Evolutionary conservation across 2,329 filamentous ascomycete species (phyloP), one percentile per base, ranked within the genome.

Genomic region (Blastomyces gilchristii): DNA sequence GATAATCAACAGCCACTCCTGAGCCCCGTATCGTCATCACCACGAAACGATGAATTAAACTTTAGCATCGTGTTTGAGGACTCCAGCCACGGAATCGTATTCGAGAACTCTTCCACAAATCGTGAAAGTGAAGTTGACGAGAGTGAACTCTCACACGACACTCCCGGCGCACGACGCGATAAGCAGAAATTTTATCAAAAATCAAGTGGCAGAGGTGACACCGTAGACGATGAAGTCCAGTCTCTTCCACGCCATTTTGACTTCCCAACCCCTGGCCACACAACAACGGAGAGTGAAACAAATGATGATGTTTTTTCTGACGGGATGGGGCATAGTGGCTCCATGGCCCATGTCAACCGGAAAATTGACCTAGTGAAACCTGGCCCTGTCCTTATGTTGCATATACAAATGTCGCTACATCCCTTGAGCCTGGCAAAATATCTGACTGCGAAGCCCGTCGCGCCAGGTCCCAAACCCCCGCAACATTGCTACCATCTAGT

Each of bases 331-430:
- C 70, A 73, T 45, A 73, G 74, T 62, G 68, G 67, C 37, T 75
- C 71, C 5, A 74, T 72, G 45, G 65, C 73, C 47, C 72, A 73
- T 67, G 62, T 73, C 41, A 69, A 71, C 61, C 66, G 63, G 49
- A 68, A 68, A 54, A 63, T 70, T 43, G 65, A 68, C 2, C 63
- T 69, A 31, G 70, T 74, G 9, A 57, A 64, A 1, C 58, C 59
- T 49, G 67, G 70, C 4, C 75, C 72, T 31, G 71, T 74, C 25
- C 69, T 85, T 12, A 81, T 81, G 5, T 76, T 88, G 9, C 85
- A 87, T 70, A 84, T 88, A n/a, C 85, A 88, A 69, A 88, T 88
- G 85, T 83, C 83, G 4, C 76, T 86, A 2, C 84, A 87, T 70
- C 84, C 85, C 0, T 78, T 86, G 61, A 87, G 84, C 1, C 77